Evolutionary conservation across 257 asterid genomes (phyloP), one percentile per base, ranked within the genome.

Genomic region (Rehmannia glutinosa): DNA sequence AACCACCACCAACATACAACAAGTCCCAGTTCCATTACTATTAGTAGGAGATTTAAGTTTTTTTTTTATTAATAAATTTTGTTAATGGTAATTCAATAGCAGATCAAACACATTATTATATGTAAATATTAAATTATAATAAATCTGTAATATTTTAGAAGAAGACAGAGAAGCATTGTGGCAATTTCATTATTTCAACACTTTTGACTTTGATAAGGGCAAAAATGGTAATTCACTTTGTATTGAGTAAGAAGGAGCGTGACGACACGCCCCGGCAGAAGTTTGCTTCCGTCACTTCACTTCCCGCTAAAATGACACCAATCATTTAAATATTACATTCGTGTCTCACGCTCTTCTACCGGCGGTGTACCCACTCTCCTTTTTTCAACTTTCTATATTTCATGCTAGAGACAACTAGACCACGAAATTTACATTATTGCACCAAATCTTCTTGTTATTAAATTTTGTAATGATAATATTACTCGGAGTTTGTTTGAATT

Each of bases 241-340:
- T 2, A 5, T 46, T 0, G 20, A 5, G 51, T n/a, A 11, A 28
- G 69, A 55, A 56, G 66, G 72, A 67, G 75, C 75, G 70, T 61
- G 66, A 74, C 62, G 62, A 61, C 68, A 62, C 68, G 71, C 46
- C 6, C 74, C 51, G 56, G 56, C 65, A 33, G 52, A 50, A 74
- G 52, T 62, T 78, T 77, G 83, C 77, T 81, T 78, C 63, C 79
- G 83, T 81, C 83, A 77, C 78, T 74, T 39, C 41, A 59, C 73
- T 73, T 70, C 82, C 68, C 73, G 76, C 77, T 36, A 76, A 51
- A 64, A 58, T 24, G 56, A 51, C 71, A 39, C 57, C 77, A 71
- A 71, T 76, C 74, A 76, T 76, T 64, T 64, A 36, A 38, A 62
- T 6, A 42, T 27, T 15, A n/a, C 4, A 2, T 12, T 6, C 9